Percentiles rank a stretch among this genome's conserved stretches.
Conservation (phyloP, 768 basidiomycete species). For the Kwoniella dendrophila region DNA sequence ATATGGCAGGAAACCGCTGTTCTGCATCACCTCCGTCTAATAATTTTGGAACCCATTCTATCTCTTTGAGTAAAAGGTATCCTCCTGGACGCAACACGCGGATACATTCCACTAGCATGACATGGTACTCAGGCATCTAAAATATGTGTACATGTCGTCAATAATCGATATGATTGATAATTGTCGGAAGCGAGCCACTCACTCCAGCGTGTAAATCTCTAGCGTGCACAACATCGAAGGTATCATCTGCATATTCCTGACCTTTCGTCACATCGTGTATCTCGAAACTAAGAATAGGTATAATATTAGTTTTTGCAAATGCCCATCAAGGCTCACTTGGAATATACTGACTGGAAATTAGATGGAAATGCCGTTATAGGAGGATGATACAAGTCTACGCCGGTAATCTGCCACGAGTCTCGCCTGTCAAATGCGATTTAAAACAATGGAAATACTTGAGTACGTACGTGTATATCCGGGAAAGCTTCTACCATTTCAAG, state of each 20-base stretch:
- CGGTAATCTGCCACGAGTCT: no score
- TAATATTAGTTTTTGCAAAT: background rate
- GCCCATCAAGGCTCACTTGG: background rate
- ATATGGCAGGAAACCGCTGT: conserved; percentile 15
- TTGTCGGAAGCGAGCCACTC: conserved; percentile 4
- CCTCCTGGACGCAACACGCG: conserved; percentile 22
- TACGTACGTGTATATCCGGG: no score
- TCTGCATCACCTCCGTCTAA: conserved; percentile 10
- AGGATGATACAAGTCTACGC: no score
- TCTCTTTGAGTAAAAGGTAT: conserved; percentile 20
- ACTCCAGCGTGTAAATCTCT: conserved; percentile 25
- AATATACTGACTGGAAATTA: background rate
- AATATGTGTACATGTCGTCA: background rate
- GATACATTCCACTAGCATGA: conserved; percentile 13
- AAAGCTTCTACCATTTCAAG: no score
- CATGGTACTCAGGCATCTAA: conserved; percentile 24
- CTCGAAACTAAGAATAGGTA: conserved; percentile 21
- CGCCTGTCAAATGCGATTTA: no score
- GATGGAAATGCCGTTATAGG: no score
- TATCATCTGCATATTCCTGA: conserved; percentile 14
- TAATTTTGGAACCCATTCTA: conserved; percentile 11
- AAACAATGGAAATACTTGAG: no score
- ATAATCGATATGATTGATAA: no score
- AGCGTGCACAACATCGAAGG: conserved; percentile 24
- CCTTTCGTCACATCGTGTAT: conserved; percentile 22